phyloP scores from a whole-genome alignment of 148 eudicot species.

The Rhododendron ferrugineum region DNA sequence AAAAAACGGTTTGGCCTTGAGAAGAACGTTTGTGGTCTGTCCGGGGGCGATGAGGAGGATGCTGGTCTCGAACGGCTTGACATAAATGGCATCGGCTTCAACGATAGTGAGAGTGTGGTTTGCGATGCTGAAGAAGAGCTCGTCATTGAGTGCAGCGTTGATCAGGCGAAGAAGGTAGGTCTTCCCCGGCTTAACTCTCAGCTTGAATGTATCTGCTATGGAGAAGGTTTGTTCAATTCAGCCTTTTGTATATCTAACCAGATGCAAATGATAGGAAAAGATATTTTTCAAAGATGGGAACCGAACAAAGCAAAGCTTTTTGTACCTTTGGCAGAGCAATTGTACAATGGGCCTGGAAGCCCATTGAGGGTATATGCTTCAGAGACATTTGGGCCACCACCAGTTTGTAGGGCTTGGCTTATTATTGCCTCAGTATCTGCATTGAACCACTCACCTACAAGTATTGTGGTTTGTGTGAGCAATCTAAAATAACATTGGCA shows the following conservation, averaged over 20 bases:
- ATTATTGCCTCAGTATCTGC: constrained; percentile 46
- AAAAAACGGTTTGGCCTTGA: constrained; percentile 30
- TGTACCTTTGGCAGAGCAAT: constrained; percentile 49
- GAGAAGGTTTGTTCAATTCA: neutral
- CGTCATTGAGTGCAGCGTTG: constrained; percentile 66
- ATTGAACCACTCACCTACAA: constrained; percentile 59
- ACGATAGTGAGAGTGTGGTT: constrained; percentile 48
- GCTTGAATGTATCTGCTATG: constrained; percentile 43
- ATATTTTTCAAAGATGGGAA: too few relatives aligned
- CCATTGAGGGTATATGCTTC: constrained; percentile 57
- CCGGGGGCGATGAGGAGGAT: constrained; percentile 42
- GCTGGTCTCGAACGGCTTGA: constrained; percentile 44
- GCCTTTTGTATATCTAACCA: neutral
- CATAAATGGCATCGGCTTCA: constrained; percentile 43
- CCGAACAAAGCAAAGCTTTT: neutral
- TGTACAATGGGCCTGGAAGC: constrained; percentile 55
- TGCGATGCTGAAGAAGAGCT: constrained; percentile 57
- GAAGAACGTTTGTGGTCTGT: constrained; percentile 54
- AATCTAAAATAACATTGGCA: neutral
- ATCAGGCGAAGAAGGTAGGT: constrained; percentile 50
- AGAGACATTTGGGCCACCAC: constrained; percentile 56
- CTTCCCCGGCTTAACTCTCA: constrained; percentile 48
- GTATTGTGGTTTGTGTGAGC: neutral
- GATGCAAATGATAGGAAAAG: neutral
- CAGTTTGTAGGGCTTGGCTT: constrained; percentile 42